phyloP scores from a whole-genome alignment of 2,329 filamentous ascomycete genomes.

The Allantophomopsis lycopodina region DNA sequence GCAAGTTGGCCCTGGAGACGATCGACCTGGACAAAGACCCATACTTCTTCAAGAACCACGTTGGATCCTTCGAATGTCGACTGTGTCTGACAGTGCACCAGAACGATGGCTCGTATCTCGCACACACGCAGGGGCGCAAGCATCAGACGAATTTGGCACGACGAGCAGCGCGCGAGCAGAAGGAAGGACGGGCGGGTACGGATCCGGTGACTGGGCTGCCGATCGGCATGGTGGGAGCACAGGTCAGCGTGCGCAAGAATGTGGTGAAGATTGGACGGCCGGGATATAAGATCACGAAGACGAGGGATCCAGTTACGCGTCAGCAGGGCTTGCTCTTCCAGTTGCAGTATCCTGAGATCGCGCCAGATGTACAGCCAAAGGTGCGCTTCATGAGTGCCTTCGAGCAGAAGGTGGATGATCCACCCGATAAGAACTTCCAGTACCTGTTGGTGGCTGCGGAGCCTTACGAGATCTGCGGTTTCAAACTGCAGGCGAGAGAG shows the following conservation, averaged over 20 bases:
- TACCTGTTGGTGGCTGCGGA: constrained; percentile 92
- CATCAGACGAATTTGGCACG: constrained; percentile 97
- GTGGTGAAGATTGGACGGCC: constrained; percentile 90
- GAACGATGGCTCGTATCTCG: constrained; percentile 97
- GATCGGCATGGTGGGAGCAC: constrained; percentile 57
- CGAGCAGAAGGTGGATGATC: constrained; percentile 87
- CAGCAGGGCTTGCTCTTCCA: constrained; percentile 93
- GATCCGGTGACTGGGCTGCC: constrained; percentile 58
- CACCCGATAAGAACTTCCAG: constrained; percentile 83
- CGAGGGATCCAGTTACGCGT: constrained; percentile 73
- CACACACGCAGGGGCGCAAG: constrained; percentile 96
- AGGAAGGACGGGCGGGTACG: constrained; percentile 59
- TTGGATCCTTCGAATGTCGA: constrained; percentile 94
- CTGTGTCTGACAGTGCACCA: constrained; percentile 96
- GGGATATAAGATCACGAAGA: constrained; percentile 96
- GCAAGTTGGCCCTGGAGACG: constrained; percentile 94
- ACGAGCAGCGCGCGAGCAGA: constrained; percentile 88
- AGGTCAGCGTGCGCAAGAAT: constrained; percentile 56
- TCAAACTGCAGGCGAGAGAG: constrained; percentile 90
- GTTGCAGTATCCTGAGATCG: constrained; percentile 87
- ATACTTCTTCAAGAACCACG: constrained; percentile 99
- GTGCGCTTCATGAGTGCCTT: constrained; percentile 97
- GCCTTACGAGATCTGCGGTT: constrained; percentile 93
- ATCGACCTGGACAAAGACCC: constrained; percentile 99
- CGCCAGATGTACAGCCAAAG: constrained; percentile 58